Conservation (phyloP, 805 yeast genomes). For the Lipomyces kockii region DNA sequence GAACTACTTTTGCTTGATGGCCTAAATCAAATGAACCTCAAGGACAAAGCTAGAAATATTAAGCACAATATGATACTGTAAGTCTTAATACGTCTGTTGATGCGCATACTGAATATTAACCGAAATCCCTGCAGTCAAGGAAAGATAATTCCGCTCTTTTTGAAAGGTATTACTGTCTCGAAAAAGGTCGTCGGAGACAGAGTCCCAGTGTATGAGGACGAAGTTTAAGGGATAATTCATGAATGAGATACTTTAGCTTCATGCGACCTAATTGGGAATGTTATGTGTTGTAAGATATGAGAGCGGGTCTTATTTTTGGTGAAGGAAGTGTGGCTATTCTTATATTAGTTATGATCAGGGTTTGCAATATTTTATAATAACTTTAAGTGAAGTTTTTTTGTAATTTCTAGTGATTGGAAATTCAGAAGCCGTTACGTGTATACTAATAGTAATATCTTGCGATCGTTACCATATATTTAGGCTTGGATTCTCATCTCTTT, state of each 20-base stretch:
- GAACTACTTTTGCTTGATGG: slow-evolving; percentile 24
- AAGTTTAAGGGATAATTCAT: neutral
- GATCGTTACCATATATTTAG: too few species aligned
- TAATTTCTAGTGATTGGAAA: too few species aligned
- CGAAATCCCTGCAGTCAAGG: neutral
- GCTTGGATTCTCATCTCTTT: too few species aligned
- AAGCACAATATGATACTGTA: slow-evolving; percentile 21
- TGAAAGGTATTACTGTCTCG: slow-evolving; percentile 5
- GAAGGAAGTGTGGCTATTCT: neutral
- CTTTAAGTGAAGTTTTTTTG: too few species aligned
- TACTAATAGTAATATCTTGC: too few species aligned
- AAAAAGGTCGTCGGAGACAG: neutral
- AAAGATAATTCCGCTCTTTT: neutral
- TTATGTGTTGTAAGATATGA: neutral
- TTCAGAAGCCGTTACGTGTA: too few species aligned
- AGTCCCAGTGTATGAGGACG: neutral
- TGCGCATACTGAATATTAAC: neutral
- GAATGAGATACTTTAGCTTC: neutral
- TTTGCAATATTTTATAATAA: too few species aligned
- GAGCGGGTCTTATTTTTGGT: neutral
- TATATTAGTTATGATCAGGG: too few species aligned
- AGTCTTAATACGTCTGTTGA: neutral
- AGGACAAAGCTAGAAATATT: slow-evolving; percentile 34
- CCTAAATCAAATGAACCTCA: slow-evolving; percentile 23
- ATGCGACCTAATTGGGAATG: neutral